Percentiles rank a stretch among this genome's conserved stretches.
These are phyloP conservation scores for Mallotus nudiflorus DNA, from an alignment of 345 rosid genomes.

Conservation along the genomic window DNA sequence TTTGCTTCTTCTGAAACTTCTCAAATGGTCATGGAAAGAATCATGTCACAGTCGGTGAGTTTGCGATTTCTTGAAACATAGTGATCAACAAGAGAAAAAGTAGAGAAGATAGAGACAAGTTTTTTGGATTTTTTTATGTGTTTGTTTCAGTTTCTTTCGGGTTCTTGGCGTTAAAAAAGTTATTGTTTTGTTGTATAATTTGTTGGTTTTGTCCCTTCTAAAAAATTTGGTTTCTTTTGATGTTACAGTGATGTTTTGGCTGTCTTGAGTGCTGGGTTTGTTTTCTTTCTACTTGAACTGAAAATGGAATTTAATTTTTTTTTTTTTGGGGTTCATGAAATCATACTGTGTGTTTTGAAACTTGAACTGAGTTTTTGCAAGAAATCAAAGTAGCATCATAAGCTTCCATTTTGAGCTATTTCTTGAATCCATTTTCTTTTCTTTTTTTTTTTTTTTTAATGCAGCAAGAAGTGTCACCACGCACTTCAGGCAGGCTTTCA, in stretches of 20 bases:
- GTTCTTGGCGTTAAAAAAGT: neutral
- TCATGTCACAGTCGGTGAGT: constrained; percentile 98
- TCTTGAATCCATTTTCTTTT: no score
- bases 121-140: neutral
- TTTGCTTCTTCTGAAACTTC: constrained; percentile 96
- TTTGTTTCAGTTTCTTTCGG: neutral
- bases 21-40: constrained; percentile 96
- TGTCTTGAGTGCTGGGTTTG: neutral
- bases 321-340: no score
- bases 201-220: constrained; percentile 9
- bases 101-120: neutral
- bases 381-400: constrained; percentile 2
- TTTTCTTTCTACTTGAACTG: neutral
- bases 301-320: neutral
- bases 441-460: neutral
- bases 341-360: no score
- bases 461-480: constrained; percentile 90
- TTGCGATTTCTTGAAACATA: neutral
- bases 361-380: neutral
- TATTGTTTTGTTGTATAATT: neutral
- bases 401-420: no score
- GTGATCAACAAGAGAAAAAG: no score
- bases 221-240: neutral
- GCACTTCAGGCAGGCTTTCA: constrained; percentile 81
- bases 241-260: constrained; percentile 2